These are phyloP conservation scores for Mycena amicta DNA, from an alignment of 768 basidiomycete genomes.

Conservation along the genomic window DNA sequence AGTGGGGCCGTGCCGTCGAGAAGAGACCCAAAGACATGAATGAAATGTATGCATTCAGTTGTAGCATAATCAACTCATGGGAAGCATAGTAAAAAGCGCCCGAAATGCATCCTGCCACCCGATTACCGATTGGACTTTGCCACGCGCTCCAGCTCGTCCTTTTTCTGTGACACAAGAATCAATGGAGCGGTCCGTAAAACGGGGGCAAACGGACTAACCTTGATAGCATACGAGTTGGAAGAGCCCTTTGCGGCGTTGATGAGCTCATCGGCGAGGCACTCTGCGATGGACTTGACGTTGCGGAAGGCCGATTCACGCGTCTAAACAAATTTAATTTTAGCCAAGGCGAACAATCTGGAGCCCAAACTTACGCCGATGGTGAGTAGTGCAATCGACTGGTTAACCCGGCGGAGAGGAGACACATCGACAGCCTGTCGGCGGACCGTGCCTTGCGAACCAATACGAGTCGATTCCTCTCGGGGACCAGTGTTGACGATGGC, in stretches of 20 bases:
- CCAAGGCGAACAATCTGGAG: not conserved
- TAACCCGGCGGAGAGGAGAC: conserved; percentile 95
- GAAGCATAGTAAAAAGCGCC: conserved; percentile 23
- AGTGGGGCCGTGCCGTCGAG: not conserved
- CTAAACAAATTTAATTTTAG: conserved; percentile 42
- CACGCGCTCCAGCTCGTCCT: conserved; percentile 99
- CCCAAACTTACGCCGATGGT: conserved; percentile 84
- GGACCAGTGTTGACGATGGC: conserved; percentile 99
- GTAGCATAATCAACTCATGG: conserved; percentile 2
- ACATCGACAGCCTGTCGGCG: conserved; percentile 99
- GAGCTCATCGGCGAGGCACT: conserved; percentile 98
- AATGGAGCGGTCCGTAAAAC: not conserved
- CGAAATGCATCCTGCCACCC: conserved; percentile 12
- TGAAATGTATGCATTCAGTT: not conserved
- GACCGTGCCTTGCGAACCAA: conserved; percentile 99
- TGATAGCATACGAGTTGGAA: conserved; percentile 99
- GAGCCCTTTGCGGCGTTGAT: conserved; percentile 99
- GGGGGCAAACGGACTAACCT: conserved; percentile 51
- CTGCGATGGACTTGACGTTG: conserved; percentile 98
- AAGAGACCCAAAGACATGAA: not conserved
- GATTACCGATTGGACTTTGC: conserved; percentile 99
- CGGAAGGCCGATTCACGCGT: conserved; percentile 99
- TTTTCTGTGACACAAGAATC: conserved; percentile 64
- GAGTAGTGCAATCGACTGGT: conserved; percentile 94
- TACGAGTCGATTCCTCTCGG: conserved; percentile 99